Evolutionary conservation across 208 protist genomes (phyloP).

Genomic region (Phytomonas francai): DNA sequence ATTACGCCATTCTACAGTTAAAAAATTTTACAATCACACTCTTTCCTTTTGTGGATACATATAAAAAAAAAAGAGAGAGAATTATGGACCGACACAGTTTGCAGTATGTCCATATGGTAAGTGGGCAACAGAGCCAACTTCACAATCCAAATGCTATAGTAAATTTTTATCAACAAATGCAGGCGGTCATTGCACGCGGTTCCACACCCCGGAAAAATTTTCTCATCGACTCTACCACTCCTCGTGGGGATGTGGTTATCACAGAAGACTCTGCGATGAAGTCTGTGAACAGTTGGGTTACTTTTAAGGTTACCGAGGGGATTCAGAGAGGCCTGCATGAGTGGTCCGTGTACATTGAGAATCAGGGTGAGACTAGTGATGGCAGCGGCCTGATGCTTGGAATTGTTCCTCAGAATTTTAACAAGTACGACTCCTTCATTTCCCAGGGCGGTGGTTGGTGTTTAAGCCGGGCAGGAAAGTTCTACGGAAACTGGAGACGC

Average conservation of each 20-base stretch:
- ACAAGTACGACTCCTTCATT: slow-evolving; percentile 91
- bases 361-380: slow-evolving; percentile 88
- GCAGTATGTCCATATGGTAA: slow-evolving; percentile 68
- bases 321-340: slow-evolving; percentile 85
- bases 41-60: neutral
- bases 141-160: slow-evolving; percentile 54
- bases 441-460: slow-evolving; percentile 91
- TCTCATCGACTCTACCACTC: slow-evolving; percentile 81
- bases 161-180: slow-evolving; percentile 70
- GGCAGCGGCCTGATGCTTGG: slow-evolving; percentile 91
- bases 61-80: neutral
- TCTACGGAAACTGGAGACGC: slow-evolving; percentile 89
- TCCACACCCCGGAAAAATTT: slow-evolving; percentile 77
- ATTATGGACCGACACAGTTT: slow-evolving; percentile 76
- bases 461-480: slow-evolving; percentile 87
- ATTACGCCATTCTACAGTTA: neutral
- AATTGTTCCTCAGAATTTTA: slow-evolving; percentile 83
- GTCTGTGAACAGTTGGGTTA: slow-evolving; percentile 88
- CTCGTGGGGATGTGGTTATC: slow-evolving; percentile 83
- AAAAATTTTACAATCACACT: neutral
- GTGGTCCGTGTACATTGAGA: slow-evolving; percentile 88
- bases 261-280: slow-evolving; percentile 87
- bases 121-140: slow-evolving; percentile 54
- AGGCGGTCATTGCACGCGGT: slow-evolving; percentile 52
- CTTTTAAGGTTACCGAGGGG: slow-evolving; percentile 83